A percentile compares a stretch with the other conserved stretches of the same genome.
phyloP scores from a whole-genome alignment of 2,329 filamentous ascomycete species.

The Exophiala aquamarina region DNA sequence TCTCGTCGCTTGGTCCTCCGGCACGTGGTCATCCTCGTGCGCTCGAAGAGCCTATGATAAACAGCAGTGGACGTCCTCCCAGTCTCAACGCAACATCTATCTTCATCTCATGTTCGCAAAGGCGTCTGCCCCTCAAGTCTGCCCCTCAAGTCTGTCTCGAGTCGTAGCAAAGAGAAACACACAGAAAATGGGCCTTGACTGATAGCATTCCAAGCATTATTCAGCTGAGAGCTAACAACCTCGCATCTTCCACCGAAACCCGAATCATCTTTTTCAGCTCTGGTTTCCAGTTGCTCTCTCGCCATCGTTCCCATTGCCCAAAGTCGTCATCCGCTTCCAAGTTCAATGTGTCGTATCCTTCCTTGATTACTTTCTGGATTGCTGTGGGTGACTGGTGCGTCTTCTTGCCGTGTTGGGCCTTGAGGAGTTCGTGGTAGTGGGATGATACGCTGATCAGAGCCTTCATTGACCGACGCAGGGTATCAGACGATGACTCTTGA shows the following conservation, averaged over 20 bases:
- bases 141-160: too few species aligned
- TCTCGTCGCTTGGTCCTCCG: too few species aligned
- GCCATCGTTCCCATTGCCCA: conserved; percentile 80
- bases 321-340: conserved; percentile 86
- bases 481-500: conserved; percentile 29
- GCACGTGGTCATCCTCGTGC: too few species aligned
- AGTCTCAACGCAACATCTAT: too few species aligned
- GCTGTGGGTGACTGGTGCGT: conserved; percentile 73
- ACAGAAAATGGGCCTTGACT: too few species aligned
- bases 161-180: too few species aligned
- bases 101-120: too few species aligned
- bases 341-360: conserved; percentile 91
- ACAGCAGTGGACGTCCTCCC: too few species aligned
- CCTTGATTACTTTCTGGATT: conserved; percentile 88
- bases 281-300: conserved; percentile 74
- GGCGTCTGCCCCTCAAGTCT: too few species aligned
- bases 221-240: conserved; percentile 31
- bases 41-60: too few species aligned
- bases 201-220: too few species aligned
- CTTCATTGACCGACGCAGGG: conserved; percentile 65
- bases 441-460: conserved; percentile 75
- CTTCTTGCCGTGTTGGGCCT: conserved; percentile 48
- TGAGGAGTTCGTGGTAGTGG: conserved; percentile 83
- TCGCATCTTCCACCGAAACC: conserved; percentile 71
- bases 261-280: conserved; percentile 85